A percentile compares a stretch with the other conserved stretches of the same genome.
These are phyloP conservation scores for Ophiostoma ips DNA, from an alignment of 2,329 filamentous ascomycete species.

Conservation along the genomic window DNA sequence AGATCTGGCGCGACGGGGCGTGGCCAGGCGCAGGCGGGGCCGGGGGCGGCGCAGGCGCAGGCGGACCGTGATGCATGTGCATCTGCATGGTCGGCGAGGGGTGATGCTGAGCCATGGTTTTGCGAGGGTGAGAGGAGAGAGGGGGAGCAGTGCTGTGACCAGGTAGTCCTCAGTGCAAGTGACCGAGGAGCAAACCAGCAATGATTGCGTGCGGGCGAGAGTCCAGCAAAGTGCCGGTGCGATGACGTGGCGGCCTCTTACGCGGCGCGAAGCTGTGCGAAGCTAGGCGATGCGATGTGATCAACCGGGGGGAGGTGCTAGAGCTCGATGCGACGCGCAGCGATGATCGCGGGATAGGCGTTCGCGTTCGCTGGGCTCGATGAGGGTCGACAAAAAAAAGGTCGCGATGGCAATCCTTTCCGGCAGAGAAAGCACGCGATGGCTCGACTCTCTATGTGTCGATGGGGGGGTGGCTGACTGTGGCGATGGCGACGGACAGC, in stretches of 20 bases:
- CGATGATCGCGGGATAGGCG: background rate
- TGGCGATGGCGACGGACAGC: too few species aligned
- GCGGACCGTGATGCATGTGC: constrained; percentile 48
- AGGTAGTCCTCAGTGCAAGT: background rate
- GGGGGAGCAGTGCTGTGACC: background rate
- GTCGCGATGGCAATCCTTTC: too few species aligned
- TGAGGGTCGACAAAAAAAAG: background rate
- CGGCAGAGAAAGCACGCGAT: too few species aligned
- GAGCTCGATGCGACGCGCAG: too few species aligned
- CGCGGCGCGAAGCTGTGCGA: too few species aligned
- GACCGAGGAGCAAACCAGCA: background rate
- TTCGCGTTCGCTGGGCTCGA: background rate
- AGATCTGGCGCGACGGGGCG: constrained; percentile 59
- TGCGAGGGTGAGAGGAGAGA: background rate
- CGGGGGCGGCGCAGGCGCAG: constrained; percentile 36
- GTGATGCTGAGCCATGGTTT: constrained; percentile 62
- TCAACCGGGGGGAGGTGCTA: too few species aligned
- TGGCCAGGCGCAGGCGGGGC: constrained; percentile 32
- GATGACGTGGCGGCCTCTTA: background rate
- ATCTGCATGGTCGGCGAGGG: constrained; percentile 68
- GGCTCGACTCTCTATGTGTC: too few species aligned
- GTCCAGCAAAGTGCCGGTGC: too few species aligned
- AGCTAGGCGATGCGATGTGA: too few species aligned
- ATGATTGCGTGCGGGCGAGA: background rate
- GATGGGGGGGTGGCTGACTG: too few species aligned